phyloP scores from a whole-genome alignment of 176 grass and related monocot genomes.

The Musa acuminata region DNA sequence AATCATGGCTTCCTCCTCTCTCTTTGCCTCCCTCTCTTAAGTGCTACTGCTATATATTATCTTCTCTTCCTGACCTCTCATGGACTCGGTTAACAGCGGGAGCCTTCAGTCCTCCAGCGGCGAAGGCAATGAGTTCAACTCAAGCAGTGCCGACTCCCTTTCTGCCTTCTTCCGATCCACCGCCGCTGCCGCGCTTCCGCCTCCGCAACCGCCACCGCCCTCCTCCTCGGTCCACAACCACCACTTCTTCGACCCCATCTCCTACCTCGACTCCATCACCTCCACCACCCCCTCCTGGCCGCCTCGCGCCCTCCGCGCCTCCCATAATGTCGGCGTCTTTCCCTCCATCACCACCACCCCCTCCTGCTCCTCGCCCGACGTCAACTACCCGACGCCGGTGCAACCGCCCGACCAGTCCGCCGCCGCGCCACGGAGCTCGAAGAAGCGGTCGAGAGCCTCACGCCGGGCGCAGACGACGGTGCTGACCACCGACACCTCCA shows the following conservation, averaged over 20 bases:
- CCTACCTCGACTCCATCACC: constrained; percentile 24
- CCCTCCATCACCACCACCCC: not conserved
- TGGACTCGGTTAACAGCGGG: constrained; percentile 77
- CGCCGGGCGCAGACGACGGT: constrained; percentile 74
- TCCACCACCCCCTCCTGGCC: not conserved
- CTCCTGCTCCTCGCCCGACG: constrained; percentile 1
- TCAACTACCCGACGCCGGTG: not conserved
- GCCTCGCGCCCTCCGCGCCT: constrained; percentile 3
- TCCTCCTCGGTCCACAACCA: not conserved
- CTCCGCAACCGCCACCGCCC: constrained; percentile 17
- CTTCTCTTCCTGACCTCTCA: constrained; percentile 13
- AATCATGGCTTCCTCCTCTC: not conserved
- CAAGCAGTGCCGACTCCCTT: constrained; percentile 9
- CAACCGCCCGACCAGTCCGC: not conserved
- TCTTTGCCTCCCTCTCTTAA: not conserved
- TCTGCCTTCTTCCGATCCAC: constrained; percentile 31
- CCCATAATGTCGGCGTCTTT: not conserved
- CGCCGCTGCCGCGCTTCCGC: constrained; percentile 19
- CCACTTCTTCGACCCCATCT: not conserved
- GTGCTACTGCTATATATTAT: not conserved
- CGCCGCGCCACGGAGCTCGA: constrained; percentile 26
- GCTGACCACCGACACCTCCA: constrained; percentile 70
- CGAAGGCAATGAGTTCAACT: constrained; percentile 49
- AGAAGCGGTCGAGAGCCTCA: constrained; percentile 77
- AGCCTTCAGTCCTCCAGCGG: constrained; percentile 59